Evolutionary conservation across 495 filamentous ascomycete genomes (phyloP).

Genomic region (Astrothelium subdiscretum): DNA sequence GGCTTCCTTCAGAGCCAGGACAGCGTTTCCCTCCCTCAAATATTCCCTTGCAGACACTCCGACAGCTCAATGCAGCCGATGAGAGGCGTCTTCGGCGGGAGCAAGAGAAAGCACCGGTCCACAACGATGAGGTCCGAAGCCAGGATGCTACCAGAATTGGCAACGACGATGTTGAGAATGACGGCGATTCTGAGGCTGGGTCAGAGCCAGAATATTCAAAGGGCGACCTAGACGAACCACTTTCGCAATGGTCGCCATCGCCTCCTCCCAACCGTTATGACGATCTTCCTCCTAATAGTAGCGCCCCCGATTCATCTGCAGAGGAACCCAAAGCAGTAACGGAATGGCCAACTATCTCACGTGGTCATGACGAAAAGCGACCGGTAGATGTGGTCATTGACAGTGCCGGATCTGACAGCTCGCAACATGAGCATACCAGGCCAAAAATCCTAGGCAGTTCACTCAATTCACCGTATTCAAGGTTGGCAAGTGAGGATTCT

Average conservation of each 20-base stretch:
- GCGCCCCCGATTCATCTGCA: not conserved
- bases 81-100: not conserved
- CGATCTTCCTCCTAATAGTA: not conserved
- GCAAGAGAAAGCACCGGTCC: not conserved
- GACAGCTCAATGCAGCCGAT: not conserved
- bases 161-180: not conserved
- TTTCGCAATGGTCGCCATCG: not conserved
- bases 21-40: constrained; percentile 11
- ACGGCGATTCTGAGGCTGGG: not conserved
- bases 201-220: not conserved
- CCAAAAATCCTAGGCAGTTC: not conserved
- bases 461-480: not conserved
- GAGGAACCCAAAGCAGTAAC: not conserved
- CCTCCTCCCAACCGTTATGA: not conserved
- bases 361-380: not conserved
- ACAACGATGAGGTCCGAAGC: not conserved
- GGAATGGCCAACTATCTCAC: not conserved
- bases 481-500: not conserved
- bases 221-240: not conserved
- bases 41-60: constrained; percentile 11
- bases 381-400: not conserved
- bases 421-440: not conserved
- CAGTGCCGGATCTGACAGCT: not conserved
- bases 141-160: not conserved
- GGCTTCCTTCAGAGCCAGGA: constrained; percentile 12